Evolutionary conservation across 1,284 basidiomycete species (phyloP), one percentile per base, ranked within the genome.

Genomic region (Rugosomyces carneus): DNA sequence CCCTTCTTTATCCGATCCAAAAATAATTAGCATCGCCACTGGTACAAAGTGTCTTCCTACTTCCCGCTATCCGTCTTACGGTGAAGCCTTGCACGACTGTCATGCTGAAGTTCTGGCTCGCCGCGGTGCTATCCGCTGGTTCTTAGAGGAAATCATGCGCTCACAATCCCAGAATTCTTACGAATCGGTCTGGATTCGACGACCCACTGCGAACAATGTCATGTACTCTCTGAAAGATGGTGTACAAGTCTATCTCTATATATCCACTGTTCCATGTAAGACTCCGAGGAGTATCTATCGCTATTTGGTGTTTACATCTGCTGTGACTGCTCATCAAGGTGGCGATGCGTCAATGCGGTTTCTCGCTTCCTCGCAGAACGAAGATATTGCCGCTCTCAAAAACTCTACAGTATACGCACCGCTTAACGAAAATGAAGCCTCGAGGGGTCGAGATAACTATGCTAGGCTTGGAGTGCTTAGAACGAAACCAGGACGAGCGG

Each of bases 61-160:
- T 10, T 57, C 64, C 1, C 73, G 74, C 40, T 70, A 92, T 0
- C 81, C 89, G 0, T 57, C 63, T 1, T 67, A 72, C n/a, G 94
- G 93, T 0, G 89, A 96, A 57, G 75, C 82, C 1, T 53, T 97
- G 20, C 91, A 95, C 59, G 93, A 97, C 58, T 83, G 78, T 40
- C 93, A 97, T 62, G 94, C 93, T 2, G 93, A 97, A 64, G 76
- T 95, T 13, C 72, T 96, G 11, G 90, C 91, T 0, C 73, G 90
- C 21, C 75, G 94, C 15, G 85, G 84, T 1, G 81, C 87, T 1
- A 61, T 87, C 29, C 75, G 81, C n/a, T 97, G 90, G 90, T 66
- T 93, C 37, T 61, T 93, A 20, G 76, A 82, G 42, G 84, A 94
- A 60, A 71, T 86, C 5, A 49, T 61, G 35, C 65, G 79, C 40